Conservation (phyloP, 371 early-diverging fungal genomes). For the Mortierella sp. region DNA sequence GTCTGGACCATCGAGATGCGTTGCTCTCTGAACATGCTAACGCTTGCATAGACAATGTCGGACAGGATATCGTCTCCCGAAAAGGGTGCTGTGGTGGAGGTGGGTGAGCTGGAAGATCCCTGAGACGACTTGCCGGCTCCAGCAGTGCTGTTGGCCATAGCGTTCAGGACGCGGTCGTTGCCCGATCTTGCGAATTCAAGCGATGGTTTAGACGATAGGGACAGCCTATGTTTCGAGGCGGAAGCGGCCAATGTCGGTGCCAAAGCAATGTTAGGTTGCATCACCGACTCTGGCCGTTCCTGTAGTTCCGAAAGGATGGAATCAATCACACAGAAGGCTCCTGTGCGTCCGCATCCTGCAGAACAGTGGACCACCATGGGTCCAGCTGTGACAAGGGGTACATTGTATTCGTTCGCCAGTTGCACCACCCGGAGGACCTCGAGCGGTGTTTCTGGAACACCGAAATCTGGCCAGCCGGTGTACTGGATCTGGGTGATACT, state of each 20-base stretch:
- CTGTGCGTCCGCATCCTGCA: constrained; percentile 98
- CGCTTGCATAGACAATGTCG: too few relatives aligned
- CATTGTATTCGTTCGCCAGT: constrained; percentile 58
- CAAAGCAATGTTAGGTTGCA: too few relatives aligned
- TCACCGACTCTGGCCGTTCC: constrained; percentile 20
- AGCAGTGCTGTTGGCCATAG: constrained; percentile 15
- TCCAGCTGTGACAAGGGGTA: constrained; percentile 55
- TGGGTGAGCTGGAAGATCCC: not conserved
- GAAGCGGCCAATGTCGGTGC: too few relatives aligned
- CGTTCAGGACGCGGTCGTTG: constrained; percentile 24
- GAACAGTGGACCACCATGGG: constrained; percentile 95
- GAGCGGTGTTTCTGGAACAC: constrained; percentile 73
- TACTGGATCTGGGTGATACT: constrained; percentile 83
- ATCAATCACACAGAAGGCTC: constrained; percentile 91
- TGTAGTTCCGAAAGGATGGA: constrained; percentile 59
- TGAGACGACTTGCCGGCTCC: not conserved
- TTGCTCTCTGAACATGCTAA: too few relatives aligned
- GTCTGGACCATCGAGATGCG: too few relatives aligned
- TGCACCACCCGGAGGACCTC: constrained; percentile 72
- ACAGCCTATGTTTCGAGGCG: too few relatives aligned
- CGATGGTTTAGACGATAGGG: constrained; percentile 25
- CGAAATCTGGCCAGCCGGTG: constrained; percentile 91
- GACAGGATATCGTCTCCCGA: too few relatives aligned
- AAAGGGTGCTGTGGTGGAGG: not conserved
- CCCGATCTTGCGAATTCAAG: constrained; percentile 34